Percentiles rank a stretch among this genome's conserved stretches.
Evolutionary conservation across 495 filamentous ascomycete genomes (phyloP).

Genomic region (Aspergillus sparsus): DNA sequence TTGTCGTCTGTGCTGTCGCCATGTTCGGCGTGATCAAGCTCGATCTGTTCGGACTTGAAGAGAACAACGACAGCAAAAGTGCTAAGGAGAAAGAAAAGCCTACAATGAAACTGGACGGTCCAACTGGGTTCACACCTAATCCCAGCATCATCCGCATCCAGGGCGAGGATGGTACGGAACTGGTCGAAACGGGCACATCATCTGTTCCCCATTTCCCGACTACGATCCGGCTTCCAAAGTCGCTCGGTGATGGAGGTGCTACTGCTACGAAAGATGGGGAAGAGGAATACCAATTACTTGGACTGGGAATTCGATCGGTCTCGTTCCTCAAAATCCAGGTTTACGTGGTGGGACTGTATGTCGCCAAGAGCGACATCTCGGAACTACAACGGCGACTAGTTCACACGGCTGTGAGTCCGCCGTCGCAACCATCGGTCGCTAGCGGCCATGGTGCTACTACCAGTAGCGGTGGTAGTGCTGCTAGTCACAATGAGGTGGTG

Average conservation of each 20-base stretch:
- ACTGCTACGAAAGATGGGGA: conserved; percentile 25
- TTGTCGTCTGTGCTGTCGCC: conserved; percentile 35
- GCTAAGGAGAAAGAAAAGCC: neutral
- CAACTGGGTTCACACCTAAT: conserved; percentile 37
- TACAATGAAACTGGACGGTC: conserved; percentile 43
- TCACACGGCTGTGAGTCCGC: conserved; percentile 42
- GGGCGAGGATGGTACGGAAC: conserved; percentile 60
- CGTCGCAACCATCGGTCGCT: conserved; percentile 1
- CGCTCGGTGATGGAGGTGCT: conserved; percentile 37
- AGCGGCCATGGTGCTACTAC: too few relatives aligned
- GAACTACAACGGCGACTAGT: conserved; percentile 58
- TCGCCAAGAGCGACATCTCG: conserved; percentile 73
- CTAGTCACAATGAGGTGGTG: conserved; percentile 45
- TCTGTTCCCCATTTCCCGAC: conserved; percentile 80
- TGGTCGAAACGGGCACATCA: conserved; percentile 79
- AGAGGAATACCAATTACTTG: conserved; percentile 82
- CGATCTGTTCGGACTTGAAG: conserved; percentile 41
- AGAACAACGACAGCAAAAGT: neutral
- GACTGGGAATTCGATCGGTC: conserved; percentile 84
- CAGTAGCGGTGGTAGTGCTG: neutral
- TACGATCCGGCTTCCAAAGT: conserved; percentile 61
- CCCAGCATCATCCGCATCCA: conserved; percentile 44
- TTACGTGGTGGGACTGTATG: conserved; percentile 90
- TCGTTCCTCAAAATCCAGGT: conserved; percentile 89
- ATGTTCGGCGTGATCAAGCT: conserved; percentile 45